These are phyloP conservation scores for Penicillium verhagenii DNA, from an alignment of 495 filamentous ascomycete species.

Conservation along the genomic window DNA sequence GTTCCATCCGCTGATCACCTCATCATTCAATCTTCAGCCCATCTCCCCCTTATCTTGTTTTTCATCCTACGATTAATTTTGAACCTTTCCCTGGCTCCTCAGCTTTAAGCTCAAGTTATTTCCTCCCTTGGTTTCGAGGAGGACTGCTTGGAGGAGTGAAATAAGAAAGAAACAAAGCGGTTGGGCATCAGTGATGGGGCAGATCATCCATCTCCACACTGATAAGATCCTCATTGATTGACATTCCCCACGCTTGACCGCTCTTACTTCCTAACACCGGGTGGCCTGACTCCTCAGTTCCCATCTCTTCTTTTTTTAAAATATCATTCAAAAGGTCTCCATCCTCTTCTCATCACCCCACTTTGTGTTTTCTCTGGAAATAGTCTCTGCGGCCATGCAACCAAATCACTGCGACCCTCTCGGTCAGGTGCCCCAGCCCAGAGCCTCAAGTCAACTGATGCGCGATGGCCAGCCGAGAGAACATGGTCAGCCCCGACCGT, in stretches of 20 bases:
- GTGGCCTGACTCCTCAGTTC: constrained; percentile 24
- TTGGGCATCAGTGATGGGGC: constrained; percentile 27
- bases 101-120: background rate
- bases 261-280: constrained; percentile 19
- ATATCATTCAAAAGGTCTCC: constrained; percentile 3
- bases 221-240: constrained; percentile 28
- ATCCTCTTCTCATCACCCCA: too few species aligned
- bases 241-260: constrained; percentile 30
- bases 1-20: constrained; percentile 29
- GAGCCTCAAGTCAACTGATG: constrained; percentile 41
- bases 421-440: constrained; percentile 45
- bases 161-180: background rate
- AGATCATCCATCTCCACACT: constrained; percentile 24
- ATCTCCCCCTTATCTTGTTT: background rate
- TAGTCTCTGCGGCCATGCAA: constrained; percentile 37
- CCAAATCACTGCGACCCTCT: constrained; percentile 46
- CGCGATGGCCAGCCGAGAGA: constrained; percentile 39
- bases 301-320: constrained; percentile 13
- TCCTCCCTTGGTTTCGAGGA: constrained; percentile 1
- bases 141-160: background rate
- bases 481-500: constrained; percentile 37
- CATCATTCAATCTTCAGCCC: constrained; percentile 14
- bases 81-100: background rate
- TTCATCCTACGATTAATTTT: constrained; percentile 2
- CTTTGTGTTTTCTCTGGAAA: background rate